Conservation (phyloP, 495 filamentous ascomycete species). For the Annulohypoxylon stygium region DNA sequence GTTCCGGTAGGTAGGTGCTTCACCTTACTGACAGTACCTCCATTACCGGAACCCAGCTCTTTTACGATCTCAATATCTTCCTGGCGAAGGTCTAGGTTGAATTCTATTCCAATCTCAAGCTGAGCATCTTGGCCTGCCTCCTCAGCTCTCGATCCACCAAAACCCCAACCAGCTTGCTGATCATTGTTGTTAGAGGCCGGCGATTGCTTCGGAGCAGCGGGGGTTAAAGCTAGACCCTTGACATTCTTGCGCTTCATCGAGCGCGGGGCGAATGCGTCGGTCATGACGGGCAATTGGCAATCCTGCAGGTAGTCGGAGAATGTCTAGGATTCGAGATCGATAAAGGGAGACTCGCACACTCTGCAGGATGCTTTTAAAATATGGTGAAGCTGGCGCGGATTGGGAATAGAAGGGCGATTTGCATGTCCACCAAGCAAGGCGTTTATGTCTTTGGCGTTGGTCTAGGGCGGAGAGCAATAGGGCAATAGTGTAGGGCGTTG, state of each 20-base stretch:
- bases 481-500: background rate
- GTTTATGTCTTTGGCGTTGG: constrained; percentile 11
- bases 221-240: constrained; percentile 89
- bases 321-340: constrained; percentile 17
- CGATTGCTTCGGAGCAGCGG: constrained; percentile 68
- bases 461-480: background rate
- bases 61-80: constrained; percentile 94
- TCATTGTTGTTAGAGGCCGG: constrained; percentile 58
- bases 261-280: constrained; percentile 85
- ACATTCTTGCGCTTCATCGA: constrained; percentile 98
- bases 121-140: constrained; percentile 74
- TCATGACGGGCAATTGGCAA: constrained; percentile 67
- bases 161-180: constrained; percentile 67
- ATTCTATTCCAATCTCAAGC: constrained; percentile 96
- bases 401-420: constrained; percentile 23
- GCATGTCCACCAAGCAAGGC: constrained; percentile 35
- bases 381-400: constrained; percentile 25
- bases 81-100: constrained; percentile 89
- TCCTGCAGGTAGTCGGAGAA: constrained; percentile 22
- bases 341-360: constrained; percentile 20
- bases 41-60: constrained; percentile 96
- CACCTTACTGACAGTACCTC: constrained; percentile 97
- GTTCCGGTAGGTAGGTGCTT: constrained; percentile 94
- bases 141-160: constrained; percentile 65
- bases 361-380: constrained; percentile 20